These are phyloP conservation scores for Fraxinus paxiana DNA, from an alignment of 305 asterid species.

Conservation along the genomic window DNA sequence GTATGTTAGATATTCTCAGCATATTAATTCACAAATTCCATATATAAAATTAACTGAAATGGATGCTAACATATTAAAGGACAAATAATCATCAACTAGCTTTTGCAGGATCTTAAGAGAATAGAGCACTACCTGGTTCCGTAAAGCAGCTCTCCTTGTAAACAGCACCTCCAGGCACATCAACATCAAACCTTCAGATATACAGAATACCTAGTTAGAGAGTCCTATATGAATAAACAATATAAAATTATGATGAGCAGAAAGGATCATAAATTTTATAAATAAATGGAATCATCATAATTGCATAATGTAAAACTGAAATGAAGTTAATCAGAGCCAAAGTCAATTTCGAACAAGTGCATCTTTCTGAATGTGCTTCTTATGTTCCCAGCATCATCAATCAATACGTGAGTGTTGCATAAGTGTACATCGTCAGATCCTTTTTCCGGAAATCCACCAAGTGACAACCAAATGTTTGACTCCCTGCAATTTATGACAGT, in stretches of 20 bases:
- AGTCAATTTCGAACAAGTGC: conserved; percentile 54
- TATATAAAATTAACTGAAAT: background rate
- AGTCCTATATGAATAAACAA: background rate
- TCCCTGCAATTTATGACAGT: conserved; percentile 42
- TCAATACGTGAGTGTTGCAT: conserved; percentile 72
- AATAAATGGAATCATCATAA: conserved; percentile 8
- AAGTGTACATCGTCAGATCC: conserved; percentile 69
- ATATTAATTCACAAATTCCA: background rate
- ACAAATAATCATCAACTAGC: background rate
- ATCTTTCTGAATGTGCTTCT: conserved; percentile 66
- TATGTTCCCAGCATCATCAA: conserved; percentile 73
- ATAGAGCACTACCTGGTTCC: conserved; percentile 48
- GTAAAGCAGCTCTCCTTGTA: conserved; percentile 92
- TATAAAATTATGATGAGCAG: background rate
- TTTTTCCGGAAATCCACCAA: conserved; percentile 87
- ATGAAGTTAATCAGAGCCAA: conserved; percentile 13
- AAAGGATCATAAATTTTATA: background rate
- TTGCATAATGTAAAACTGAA: background rate
- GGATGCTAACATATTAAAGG: background rate
- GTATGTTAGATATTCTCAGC: background rate
- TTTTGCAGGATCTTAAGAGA: background rate
- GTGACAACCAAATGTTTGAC: conserved; percentile 78
- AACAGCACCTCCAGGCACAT: conserved; percentile 93
- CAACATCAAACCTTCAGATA: conserved; percentile 63
- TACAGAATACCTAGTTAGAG: background rate